Percentiles rank a stretch among this genome's conserved stretches.
phyloP scores from a whole-genome alignment of 495 filamentous ascomycete genomes.

The Neurospora tetrasperma region DNA sequence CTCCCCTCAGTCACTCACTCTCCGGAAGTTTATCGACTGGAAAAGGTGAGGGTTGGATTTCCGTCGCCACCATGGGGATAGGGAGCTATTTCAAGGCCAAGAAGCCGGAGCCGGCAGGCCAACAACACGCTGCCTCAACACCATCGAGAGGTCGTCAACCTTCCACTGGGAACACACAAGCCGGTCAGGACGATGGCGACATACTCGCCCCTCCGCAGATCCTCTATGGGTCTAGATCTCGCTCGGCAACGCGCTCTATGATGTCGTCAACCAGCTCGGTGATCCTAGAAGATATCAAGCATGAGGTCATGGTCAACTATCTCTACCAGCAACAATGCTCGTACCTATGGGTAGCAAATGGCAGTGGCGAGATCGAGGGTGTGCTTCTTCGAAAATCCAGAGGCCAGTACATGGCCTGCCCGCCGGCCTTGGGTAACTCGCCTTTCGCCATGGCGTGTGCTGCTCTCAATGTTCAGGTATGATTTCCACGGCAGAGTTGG shows the following conservation, averaged over 20 bases:
- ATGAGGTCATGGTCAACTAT: constrained; percentile 77
- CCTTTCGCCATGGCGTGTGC: constrained; percentile 50
- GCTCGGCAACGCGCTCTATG: constrained; percentile 17
- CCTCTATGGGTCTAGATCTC: neutral
- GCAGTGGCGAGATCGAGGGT: constrained; percentile 55
- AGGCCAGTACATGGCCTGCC: constrained; percentile 59
- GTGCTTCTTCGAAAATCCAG: constrained; percentile 57
- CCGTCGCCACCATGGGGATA: constrained; percentile 43
- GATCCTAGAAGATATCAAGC: constrained; percentile 65
- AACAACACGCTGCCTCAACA: neutral
- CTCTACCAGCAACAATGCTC: constrained; percentile 68
- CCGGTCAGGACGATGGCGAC: constrained; percentile 22
- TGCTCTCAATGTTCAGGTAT: constrained; percentile 60
- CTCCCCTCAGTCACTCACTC: neutral
- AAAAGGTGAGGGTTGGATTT: neutral
- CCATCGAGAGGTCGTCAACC: constrained; percentile 1
- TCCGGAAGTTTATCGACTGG: neutral
- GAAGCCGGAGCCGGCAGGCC: constrained; percentile 25
- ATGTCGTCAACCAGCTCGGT: constrained; percentile 43
- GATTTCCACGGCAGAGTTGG: neutral
- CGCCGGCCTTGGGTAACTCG: constrained; percentile 47
- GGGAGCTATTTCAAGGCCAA: constrained; percentile 50
- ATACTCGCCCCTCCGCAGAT: constrained; percentile 20
- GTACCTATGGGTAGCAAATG: constrained; percentile 60
- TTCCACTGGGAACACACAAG: neutral